Percentiles rank a stretch among this genome's conserved stretches.
These are phyloP conservation scores for Prototheca wickerhamii DNA, from an alignment of 163 green algal species.

Conservation along the genomic window DNA sequence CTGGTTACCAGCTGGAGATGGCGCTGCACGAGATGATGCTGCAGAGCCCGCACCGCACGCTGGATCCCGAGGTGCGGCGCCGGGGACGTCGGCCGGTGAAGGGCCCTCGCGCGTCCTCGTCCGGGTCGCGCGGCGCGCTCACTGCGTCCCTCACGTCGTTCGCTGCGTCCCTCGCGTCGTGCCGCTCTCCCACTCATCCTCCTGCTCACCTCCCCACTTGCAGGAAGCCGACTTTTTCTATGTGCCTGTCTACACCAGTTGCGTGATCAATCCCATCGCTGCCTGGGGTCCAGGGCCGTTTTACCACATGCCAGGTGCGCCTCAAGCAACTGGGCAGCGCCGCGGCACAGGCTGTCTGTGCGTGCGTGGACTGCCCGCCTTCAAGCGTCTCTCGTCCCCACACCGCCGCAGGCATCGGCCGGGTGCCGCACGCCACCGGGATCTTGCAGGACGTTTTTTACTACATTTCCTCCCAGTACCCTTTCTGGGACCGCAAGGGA, in stretches of 20 bases:
- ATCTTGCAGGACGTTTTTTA: slow-evolving; percentile 41
- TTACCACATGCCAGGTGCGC: slow-evolving; percentile 15
- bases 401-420: background rate
- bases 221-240: slow-evolving; percentile 68
- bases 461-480: slow-evolving; percentile 40
- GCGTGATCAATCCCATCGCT: slow-evolving; percentile 42
- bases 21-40: slow-evolving; percentile 56
- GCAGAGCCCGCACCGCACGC: slow-evolving; percentile 55
- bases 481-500: slow-evolving; percentile 50
- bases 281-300: slow-evolving; percentile 28
- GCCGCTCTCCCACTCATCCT: no score
- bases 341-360: no score
- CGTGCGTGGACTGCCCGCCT: no score
- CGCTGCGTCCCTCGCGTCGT: no score
- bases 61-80: slow-evolving; percentile 53
- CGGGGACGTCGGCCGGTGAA: no score
- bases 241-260: slow-evolving; percentile 46
- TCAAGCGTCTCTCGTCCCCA: no score
- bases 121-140: no score
- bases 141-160: no score
- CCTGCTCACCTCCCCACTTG: background rate
- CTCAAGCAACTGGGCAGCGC: no score
- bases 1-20: slow-evolving; percentile 45
- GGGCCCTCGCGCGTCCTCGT: no score
- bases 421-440: slow-evolving; percentile 16